Conservation (phyloP, 805 yeast species). For the Osmozyma mogii region DNA sequence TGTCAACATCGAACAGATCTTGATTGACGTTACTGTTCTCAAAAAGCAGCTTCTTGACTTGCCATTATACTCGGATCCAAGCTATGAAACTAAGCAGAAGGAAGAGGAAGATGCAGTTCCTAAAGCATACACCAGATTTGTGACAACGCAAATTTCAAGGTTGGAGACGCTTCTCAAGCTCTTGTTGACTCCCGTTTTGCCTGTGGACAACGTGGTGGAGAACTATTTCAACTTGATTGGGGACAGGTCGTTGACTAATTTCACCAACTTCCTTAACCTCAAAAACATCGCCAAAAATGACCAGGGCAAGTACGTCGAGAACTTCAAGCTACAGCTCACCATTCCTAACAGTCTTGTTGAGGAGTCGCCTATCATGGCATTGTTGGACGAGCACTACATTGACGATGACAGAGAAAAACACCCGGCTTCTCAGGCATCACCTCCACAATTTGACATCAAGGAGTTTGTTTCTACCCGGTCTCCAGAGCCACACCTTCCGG, state of each 20-base stretch:
- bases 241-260: slow-evolving; percentile 56
- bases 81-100: slow-evolving; percentile 18
- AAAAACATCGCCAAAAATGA: slow-evolving; percentile 41
- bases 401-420: slow-evolving; percentile 5
- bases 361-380: slow-evolving; percentile 23
- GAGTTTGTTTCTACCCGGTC: slow-evolving; percentile 13
- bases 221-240: slow-evolving; percentile 60
- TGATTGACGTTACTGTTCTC: slow-evolving; percentile 61
- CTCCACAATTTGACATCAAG: slow-evolving; percentile 5
- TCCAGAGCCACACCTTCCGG: slow-evolving; percentile 18
- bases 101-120: slow-evolving; percentile 12
- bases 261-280: slow-evolving; percentile 53
- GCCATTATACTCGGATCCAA: slow-evolving; percentile 35
- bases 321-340: slow-evolving; percentile 28
- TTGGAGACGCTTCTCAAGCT: slow-evolving; percentile 65
- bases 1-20: slow-evolving; percentile 55
- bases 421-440: slow-evolving; percentile 11
- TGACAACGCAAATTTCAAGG: slow-evolving; percentile 30
- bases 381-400: slow-evolving; percentile 21
- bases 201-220: slow-evolving; percentile 51
- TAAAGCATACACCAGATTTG: slow-evolving; percentile 33
- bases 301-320: slow-evolving; percentile 26
- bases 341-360: slow-evolving; percentile 19
- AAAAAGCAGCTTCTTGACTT: slow-evolving; percentile 44
- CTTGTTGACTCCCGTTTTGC: slow-evolving; percentile 54